Base-by-base conservation (phyloP, 352 stramenopile species). In the Peronospora belbahrii region DNA sequence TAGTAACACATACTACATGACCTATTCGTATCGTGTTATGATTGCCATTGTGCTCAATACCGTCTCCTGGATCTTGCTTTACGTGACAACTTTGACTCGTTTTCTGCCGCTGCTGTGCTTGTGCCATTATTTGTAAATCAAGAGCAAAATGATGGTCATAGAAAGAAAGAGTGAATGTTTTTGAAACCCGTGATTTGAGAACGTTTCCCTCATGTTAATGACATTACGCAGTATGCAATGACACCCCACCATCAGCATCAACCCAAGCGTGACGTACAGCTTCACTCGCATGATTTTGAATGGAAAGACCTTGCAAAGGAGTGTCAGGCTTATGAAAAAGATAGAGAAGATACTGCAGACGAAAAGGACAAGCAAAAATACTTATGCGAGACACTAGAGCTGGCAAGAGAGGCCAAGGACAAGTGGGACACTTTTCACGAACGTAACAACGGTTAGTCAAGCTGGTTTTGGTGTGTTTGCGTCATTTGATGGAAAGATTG, bases 341-440 rank as follows among this genome's bases (percentile, higher is more conserved):
- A 61, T 8, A 28, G 52, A 6, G 18, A 30, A 32, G 18, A 28
- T n/a, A 40, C 20, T 4, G 38, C 56, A 22, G 27, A 33, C 11
- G 31, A 46, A 5, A 40, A 46, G 15, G 33, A n/a, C n/a, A n/a
- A 30, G 15, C 19, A 32, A 24, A 34, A 45, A 6, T 39, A 33
- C 3, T n/a, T 27, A 3, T 6, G 53, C 0, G 56, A 48, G 11
- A 56, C 48, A 19, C 47, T 70, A 42, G 48, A 73, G 48, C 62
- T 86, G 17, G 53, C 66, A 3, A 37, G 60, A 40, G 52, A 83
- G 36, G 76, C 79, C 27, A 85, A 85, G 59, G 44, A 61, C 43
- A 78, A 80, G 32, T 91, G 79, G 79, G 61, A 91, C 48, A 59
- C 65, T 44, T 91, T 91, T 56, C 79, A 91, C 58, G 55, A 69